These are phyloP conservation scores for Ceratocystis diversiconidia DNA, from an alignment of 2,329 filamentous ascomycete genomes.

Conservation along the genomic window DNA sequence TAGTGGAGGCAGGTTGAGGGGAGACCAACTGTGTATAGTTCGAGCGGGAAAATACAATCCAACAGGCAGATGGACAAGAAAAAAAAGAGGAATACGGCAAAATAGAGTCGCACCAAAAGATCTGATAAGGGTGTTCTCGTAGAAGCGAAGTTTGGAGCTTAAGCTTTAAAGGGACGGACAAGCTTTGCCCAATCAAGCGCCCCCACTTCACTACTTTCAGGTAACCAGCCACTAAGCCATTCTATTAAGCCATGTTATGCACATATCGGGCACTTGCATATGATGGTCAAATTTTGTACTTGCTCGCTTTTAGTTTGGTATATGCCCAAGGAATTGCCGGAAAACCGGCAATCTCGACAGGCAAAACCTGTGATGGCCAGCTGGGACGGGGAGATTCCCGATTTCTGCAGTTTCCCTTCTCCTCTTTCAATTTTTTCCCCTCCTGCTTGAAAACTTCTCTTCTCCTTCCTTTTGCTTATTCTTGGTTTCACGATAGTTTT, in stretches of 20 bases:
- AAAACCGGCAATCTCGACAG: neutral
- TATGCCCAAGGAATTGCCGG: neutral
- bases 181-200: neutral
- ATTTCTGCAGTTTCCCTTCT: slow-evolving; percentile 6
- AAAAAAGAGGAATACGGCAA: neutral
- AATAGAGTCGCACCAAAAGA: neutral
- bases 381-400: slow-evolving; percentile 4
- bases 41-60: too few relatives aligned
- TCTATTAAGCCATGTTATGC: neutral
- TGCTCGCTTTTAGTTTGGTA: too few relatives aligned
- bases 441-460: slow-evolving; percentile 6
- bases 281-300: neutral
- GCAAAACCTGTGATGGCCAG: neutral
- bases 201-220: neutral
- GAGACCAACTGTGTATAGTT: neutral
- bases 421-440: slow-evolving; percentile 10
- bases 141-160: neutral
- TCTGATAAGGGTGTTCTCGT: neutral
- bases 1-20: neutral
- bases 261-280: neutral
- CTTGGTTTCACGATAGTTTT: neutral
- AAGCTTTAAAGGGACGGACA: neutral
- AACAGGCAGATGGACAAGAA: neutral
- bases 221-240: neutral
- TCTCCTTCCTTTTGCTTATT: slow-evolving; percentile 8